Evolutionary conservation across 495 filamentous ascomycete species (phyloP), one percentile per base, ranked within the genome.

Genomic region (Podospora didyma): DNA sequence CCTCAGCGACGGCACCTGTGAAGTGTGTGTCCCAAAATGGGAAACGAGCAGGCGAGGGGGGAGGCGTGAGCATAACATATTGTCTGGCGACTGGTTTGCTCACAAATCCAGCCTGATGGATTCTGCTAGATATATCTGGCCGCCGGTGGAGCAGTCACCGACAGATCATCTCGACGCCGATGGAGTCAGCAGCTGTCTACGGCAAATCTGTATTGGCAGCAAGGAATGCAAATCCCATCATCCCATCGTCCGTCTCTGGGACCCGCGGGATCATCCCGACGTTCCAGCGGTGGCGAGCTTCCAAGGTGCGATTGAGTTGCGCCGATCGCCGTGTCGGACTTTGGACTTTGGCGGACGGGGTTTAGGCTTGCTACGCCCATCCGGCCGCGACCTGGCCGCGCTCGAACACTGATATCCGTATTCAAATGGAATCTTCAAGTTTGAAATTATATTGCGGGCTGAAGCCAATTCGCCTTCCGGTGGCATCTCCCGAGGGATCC

Each of bases 71-170:
- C 16, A n/a, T 50, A 39, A 31, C 26, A 31, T 4, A 31, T n/a
- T n/a, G n/a, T n/a, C n/a, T 47, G 48, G 47, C 31, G 7, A 28
- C 34, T 28, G 46, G 11, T 12, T 31, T 62, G 56, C 51, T 59
- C 57, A 53, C 60, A 56, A 58, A 62, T 57, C 60, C 56, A 62
- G 56, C 56, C 56, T 47, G 52, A 62, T 23, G 59, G 54, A 59
- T 51, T 62, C 44, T 24, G 20, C 50, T 42, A 31, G 23, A 26
- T n/a, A 16, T n/a, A 34, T 49, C 46, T 49, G n/a, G 46, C 46
- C 39, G 5, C 26, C 23, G 23, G 12, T 19, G 23, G n/a, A 47
- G 45, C 16, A 47, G 45, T 47, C 39, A 7, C 39, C 39, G 39
- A 42, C n/a, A 42, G 39, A 42, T 42, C 39, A 17, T 42, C 35